A percentile compares a stretch with the other conserved stretches of the same genome.
These are phyloP conservation scores for Penstemon barbatus DNA, from an alignment of 257 asterid genomes.

Conservation along the genomic window DNA sequence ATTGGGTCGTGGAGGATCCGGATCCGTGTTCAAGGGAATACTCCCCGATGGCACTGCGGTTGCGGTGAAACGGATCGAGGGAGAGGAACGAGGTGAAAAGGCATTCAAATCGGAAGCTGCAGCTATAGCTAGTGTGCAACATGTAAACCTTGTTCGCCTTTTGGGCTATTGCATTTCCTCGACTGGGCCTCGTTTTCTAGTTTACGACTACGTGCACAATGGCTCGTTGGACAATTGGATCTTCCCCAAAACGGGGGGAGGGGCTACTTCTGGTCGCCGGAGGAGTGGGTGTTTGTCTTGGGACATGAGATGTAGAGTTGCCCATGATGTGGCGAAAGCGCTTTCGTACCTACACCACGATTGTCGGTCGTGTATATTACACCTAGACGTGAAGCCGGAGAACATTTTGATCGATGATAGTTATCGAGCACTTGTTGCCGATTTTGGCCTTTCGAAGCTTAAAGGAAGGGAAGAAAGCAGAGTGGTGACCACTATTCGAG, in stretches of 20 bases:
- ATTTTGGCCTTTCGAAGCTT: conserved; percentile 74
- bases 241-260: conserved; percentile 32
- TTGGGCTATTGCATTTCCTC: conserved; percentile 58
- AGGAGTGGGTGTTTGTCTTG: conserved; percentile 61
- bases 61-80: conserved; percentile 71
- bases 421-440: conserved; percentile 52
- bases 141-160: conserved; percentile 70
- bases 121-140: conserved; percentile 83
- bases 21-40: conserved; percentile 63
- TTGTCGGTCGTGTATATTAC: conserved; percentile 70
- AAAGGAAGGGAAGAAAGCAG: conserved; percentile 75
- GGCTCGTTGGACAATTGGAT: conserved; percentile 76
- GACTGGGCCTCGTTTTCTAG: conserved; percentile 53
- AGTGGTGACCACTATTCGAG: conserved; percentile 60
- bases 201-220: conserved; percentile 58
- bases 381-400: conserved; percentile 78
- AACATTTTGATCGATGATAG: conserved; percentile 60
- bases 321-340: conserved; percentile 65
- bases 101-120: conserved; percentile 73
- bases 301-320: conserved; percentile 59
- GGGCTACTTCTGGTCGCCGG: not conserved
- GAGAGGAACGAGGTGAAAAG: conserved; percentile 68
- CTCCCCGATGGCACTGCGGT: conserved; percentile 59
- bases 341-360: conserved; percentile 75
- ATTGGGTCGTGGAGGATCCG: conserved; percentile 70